phyloP scores from a whole-genome alignment of 2,329 filamentous ascomycete species.

The Cercospora zeae-maydis region DNA sequence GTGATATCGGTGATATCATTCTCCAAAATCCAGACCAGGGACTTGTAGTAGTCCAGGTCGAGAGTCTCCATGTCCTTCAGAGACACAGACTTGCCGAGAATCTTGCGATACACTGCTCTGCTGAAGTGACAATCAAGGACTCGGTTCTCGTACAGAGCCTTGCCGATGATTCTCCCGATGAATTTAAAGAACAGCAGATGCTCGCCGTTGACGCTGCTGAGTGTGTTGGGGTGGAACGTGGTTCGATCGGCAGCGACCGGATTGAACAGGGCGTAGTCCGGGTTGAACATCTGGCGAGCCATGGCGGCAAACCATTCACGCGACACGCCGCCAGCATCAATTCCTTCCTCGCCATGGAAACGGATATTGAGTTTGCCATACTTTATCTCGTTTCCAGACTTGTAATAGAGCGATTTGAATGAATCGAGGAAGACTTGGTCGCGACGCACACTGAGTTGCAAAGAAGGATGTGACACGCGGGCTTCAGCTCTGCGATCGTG shows the following conservation, averaged over 20 bases:
- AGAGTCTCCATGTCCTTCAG: constrained; percentile 99
- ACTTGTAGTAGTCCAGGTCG: constrained; percentile 98
- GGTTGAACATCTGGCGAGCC: constrained; percentile 96
- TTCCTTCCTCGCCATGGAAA: constrained; percentile 95
- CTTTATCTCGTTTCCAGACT: constrained; percentile 94
- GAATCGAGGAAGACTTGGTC: constrained; percentile 98
- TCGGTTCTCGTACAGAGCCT: constrained; percentile 92
- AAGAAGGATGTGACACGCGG: constrained; percentile 68
- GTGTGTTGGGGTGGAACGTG: constrained; percentile 95
- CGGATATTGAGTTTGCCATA: constrained; percentile 97
- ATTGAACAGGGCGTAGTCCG: constrained; percentile 93
- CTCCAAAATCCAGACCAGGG: constrained; percentile 94
- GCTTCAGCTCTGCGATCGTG: constrained; percentile 69
- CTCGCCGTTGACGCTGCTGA: constrained; percentile 90
- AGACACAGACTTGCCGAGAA: constrained; percentile 88
- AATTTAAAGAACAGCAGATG: constrained; percentile 99
- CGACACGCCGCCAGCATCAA: constrained; percentile 95
- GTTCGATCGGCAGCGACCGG: constrained; percentile 96
- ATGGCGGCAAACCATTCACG: constrained; percentile 99
- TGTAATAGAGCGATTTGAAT: constrained; percentile 97
- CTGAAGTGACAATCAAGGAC: constrained; percentile 98
- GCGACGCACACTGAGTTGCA: constrained; percentile 85
- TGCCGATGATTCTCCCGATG: constrained; percentile 96
- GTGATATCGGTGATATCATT: constrained; percentile 99
- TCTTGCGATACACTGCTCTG: constrained; percentile 95